Percentiles rank a stretch among this genome's conserved stretches.
Evolutionary conservation across 2,329 filamentous ascomycete species (phyloP).

Genomic region (Paramyrothecium roridum): DNA sequence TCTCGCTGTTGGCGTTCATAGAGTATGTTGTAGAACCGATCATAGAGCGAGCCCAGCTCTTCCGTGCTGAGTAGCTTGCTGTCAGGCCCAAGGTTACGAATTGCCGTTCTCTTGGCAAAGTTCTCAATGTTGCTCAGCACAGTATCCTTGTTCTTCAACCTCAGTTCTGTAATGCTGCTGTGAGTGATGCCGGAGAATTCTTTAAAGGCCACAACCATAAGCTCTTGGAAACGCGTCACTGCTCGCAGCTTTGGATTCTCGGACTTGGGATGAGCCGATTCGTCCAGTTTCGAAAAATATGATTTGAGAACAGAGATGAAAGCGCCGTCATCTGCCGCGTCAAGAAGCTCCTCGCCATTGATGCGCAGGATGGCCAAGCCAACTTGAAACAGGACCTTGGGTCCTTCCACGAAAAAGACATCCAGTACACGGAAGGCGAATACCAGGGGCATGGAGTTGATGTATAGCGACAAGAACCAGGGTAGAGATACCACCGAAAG

Average conservation of each 20-base stretch:
- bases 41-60: conserved; percentile 87
- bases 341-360: conserved; percentile 92
- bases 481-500: conserved; percentile 94
- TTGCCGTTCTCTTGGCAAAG: conserved; percentile 94
- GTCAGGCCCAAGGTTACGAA: conserved; percentile 91
- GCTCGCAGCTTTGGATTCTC: conserved; percentile 92
- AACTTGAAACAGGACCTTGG: conserved; percentile 95
- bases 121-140: conserved; percentile 95
- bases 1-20: conserved; percentile 89
- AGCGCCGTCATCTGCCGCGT: conserved; percentile 89
- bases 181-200: conserved; percentile 97
- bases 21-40: conserved; percentile 86
- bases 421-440: conserved; percentile 96
- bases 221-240: conserved; percentile 93
- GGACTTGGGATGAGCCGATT: conserved; percentile 92
- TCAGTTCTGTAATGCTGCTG: conserved; percentile 82
- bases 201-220: conserved; percentile 99
- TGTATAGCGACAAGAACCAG: conserved; percentile 97
- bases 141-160: conserved; percentile 88
- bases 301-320: conserved; percentile 96
- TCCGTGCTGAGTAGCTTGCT: conserved; percentile 86
- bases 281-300: conserved; percentile 90
- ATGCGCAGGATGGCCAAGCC: conserved; percentile 95
- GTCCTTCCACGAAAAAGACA: conserved; percentile 97
- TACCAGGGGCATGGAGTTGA: conserved; percentile 98